Evolutionary conservation across 2,329 filamentous ascomycete species (phyloP).

Genomic region (Alternaria brassicicola): DNA sequence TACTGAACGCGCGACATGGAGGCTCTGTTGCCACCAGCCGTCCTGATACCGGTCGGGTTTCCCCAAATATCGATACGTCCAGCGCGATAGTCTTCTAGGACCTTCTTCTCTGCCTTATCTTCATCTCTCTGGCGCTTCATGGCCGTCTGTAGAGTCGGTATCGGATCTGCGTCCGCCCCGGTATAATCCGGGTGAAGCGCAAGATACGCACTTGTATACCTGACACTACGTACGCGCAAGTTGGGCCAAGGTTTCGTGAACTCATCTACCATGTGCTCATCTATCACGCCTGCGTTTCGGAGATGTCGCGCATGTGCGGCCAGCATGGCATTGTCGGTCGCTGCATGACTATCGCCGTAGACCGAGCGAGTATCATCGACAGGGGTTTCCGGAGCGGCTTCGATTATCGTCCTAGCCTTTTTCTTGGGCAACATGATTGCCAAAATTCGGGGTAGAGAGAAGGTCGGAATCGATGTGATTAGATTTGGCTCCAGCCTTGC

Average conservation of each 20-base stretch:
- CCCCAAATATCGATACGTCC: slow-evolving; percentile 30
- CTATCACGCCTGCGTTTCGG: slow-evolving; percentile 11
- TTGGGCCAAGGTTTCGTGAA: slow-evolving; percentile 21
- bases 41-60: too few species aligned
- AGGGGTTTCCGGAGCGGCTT: background rate
- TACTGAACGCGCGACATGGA: too few species aligned
- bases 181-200: slow-evolving; percentile 14
- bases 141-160: slow-evolving; percentile 21
- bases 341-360: slow-evolving; percentile 27
- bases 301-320: slow-evolving; percentile 15
- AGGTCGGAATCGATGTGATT: background rate
- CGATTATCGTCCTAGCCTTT: background rate
- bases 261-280: slow-evolving; percentile 15
- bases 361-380: slow-evolving; percentile 9
- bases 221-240: slow-evolving; percentile 10
- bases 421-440: background rate
- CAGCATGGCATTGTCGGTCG: slow-evolving; percentile 21
- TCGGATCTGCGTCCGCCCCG: slow-evolving; percentile 5
- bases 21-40: too few species aligned
- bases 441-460: background rate
- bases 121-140: slow-evolving; percentile 16
- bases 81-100: slow-evolving; percentile 19
- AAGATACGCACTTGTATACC: slow-evolving; percentile 23
- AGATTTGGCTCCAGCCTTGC: background rate
- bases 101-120: slow-evolving; percentile 19